Base-by-base conservation (phyloP, 2,329 filamentous ascomycete species). In the Lachnum nothofagi region DNA sequence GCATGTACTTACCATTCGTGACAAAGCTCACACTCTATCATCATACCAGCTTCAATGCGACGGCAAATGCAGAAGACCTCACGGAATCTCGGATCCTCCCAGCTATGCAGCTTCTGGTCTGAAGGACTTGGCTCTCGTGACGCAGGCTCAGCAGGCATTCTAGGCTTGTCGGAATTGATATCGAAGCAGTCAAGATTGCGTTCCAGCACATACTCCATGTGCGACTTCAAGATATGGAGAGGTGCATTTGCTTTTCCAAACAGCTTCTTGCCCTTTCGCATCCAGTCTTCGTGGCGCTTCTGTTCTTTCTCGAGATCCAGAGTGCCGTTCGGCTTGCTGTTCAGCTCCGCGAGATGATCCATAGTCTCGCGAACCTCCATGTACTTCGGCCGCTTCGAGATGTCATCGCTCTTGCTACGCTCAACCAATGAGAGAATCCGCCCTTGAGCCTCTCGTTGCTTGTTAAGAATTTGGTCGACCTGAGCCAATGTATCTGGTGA, bases 201-300 rank as follows among this genome's bases (percentile, higher is more conserved):
- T 61, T 91, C 87, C 42, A 93, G 77, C 3, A 98, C 93, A 63
- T 93, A 88, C 59, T 94, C 86, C 81, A 98, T 91, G 60, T 98
- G 91, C 49, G 85, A 86, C 63, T 91, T 93, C 23, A 98, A 77
- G 56, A 98, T 98, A 67, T 98, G 93, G 10, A 98, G 74, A 1
- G 93, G 93, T 1, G 93, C 93, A 65, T 98, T 98, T 1, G 93
- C 93, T 68, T 98, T 98, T 44, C 93, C 93, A 63, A 98, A 98
- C 0, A 98, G 72, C 67, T 96, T 96, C 72, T 98, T 98, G 43
- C 93, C 93, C 62, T 89, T 89, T 25, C 93, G 81, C 91, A 98
- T 98, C 93, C 93, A 98, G 67, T 98, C 93, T 65, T 98, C 93
- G 58, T 97, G 93, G 6, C 88, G 83, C 65, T 93, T 95, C 57